A percentile compares a stretch with the other conserved stretches of the same genome.
Conservation (phyloP, 2,329 filamentous ascomycete species). For the Botryotinia narcissicola region DNA sequence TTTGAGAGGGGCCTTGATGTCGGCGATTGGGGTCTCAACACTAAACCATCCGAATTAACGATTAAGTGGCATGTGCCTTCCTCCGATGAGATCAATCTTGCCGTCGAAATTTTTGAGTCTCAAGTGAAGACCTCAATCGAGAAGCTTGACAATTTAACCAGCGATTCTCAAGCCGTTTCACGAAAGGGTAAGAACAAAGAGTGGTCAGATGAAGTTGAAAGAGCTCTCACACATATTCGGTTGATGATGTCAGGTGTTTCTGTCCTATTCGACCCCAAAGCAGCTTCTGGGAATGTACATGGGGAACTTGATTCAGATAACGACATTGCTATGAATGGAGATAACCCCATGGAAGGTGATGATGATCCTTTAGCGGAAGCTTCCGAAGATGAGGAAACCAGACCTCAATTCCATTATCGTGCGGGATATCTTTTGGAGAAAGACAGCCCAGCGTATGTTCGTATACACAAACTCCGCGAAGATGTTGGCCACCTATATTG, state of each 20-base stretch:
- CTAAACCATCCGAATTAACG: slow-evolving; percentile 70
- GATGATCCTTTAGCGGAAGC: slow-evolving; percentile 59
- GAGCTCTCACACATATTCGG: slow-evolving; percentile 82
- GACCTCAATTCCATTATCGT: slow-evolving; percentile 83
- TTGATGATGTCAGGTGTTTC: slow-evolving; percentile 90
- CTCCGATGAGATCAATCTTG: slow-evolving; percentile 79
- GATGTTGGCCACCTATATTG: slow-evolving; percentile 78
- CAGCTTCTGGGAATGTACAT: slow-evolving; percentile 56
- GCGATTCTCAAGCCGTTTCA: slow-evolving; percentile 76
- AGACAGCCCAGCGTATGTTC: slow-evolving; percentile 63
- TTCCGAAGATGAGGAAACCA: slow-evolving; percentile 76
- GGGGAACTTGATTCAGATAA: slow-evolving; percentile 46
- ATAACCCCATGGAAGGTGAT: slow-evolving; percentile 52
- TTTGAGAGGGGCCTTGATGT: slow-evolving; percentile 69
- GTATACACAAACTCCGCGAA: slow-evolving; percentile 78
- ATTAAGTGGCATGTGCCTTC: slow-evolving; percentile 90
- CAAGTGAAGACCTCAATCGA: slow-evolving; percentile 76
- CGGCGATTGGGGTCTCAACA: slow-evolving; percentile 80
- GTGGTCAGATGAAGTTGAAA: slow-evolving; percentile 95
- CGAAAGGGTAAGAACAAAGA: slow-evolving; percentile 95
- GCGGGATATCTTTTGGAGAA: slow-evolving; percentile 77
- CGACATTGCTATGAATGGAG: slow-evolving; percentile 48
- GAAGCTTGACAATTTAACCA: slow-evolving; percentile 75
- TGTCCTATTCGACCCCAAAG: slow-evolving; percentile 79
- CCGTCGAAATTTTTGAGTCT: slow-evolving; percentile 81